phyloP scores from a whole-genome alignment of 1,284 basidiomycete genomes.

The Ustilago esculenta region DNA sequence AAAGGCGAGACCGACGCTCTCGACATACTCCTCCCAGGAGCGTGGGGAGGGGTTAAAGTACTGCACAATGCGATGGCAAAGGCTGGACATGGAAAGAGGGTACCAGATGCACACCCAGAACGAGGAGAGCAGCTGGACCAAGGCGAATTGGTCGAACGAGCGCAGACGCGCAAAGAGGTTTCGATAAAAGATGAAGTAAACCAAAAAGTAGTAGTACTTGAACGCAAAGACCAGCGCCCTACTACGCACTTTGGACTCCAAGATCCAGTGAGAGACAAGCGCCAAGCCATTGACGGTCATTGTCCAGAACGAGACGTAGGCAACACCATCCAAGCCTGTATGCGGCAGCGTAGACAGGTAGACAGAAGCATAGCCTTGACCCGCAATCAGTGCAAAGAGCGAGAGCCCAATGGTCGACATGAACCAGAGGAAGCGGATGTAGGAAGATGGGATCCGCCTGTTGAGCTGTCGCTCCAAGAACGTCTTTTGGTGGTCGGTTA shows the following conservation, averaged over 20 bases:
- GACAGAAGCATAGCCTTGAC: slow-evolving; percentile 72
- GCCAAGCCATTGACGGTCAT: slow-evolving; percentile 70
- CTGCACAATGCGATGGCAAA: slow-evolving; percentile 69
- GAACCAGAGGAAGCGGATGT: slow-evolving; percentile 73
- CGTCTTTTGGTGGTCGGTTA: slow-evolving; percentile 68
- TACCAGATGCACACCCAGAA: slow-evolving; percentile 71
- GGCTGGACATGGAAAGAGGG: slow-evolving; percentile 71
- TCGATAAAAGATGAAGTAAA: slow-evolving; percentile 68
- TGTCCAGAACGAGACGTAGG: slow-evolving; percentile 72
- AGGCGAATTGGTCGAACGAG: slow-evolving; percentile 69
- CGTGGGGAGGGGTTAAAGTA: slow-evolving; percentile 69
- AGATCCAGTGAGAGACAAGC: slow-evolving; percentile 70
- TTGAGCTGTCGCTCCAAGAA: slow-evolving; percentile 70
- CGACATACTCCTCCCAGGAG: slow-evolving; percentile 71
- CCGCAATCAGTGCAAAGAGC: slow-evolving; percentile 71
- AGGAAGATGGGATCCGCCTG: slow-evolving; percentile 71
- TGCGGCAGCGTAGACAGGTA: slow-evolving; percentile 72
- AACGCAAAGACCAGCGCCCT: slow-evolving; percentile 72
- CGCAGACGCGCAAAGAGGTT: slow-evolving; percentile 68
- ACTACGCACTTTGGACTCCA: slow-evolving; percentile 70
- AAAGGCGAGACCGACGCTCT: slow-evolving; percentile 69
- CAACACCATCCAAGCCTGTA: slow-evolving; percentile 71
- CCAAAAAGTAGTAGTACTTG: slow-evolving; percentile 68
- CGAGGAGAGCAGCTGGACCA: slow-evolving; percentile 71
- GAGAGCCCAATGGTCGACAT: slow-evolving; percentile 71